Base-by-base conservation (phyloP, 345 rosid genomes). In the Populus alba region DNA sequence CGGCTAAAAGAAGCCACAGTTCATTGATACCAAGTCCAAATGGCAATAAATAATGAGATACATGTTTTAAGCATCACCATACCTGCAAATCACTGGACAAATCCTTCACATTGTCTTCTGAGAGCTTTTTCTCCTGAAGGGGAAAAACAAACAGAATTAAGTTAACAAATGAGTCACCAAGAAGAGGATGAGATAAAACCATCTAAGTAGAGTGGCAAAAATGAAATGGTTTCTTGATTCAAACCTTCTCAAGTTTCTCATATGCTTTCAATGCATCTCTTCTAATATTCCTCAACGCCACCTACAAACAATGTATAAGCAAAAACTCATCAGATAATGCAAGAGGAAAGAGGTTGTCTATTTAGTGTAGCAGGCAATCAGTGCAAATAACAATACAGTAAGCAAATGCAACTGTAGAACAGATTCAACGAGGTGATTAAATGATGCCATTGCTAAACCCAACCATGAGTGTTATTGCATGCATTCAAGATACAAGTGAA, bases 71-170 rank as follows among this genome's bases (percentile, higher is more conserved):
- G 68, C 55, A 68, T 75, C 33, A 77, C 62, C 31, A 81, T 82
- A 95, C 99, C 97, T 93, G 96, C 83, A 95, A 82, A 85, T 92
- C 99, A 81, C 87, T 83, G 63, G 98, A 93, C 77, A 93, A 85
- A 88, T 91, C 99, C 83, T 92, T 95, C 85, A 88, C 92, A 74
- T 93, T 95, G 90, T 95, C 99, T 87, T 95, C 99, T 18, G 99
- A 95, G 15, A 95, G 95, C 89, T 95, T 93, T 84, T 93, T 95
- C 79, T 95, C 98, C 99, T 95, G 85, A 18, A 47, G 20, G 16
- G 67, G 67, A 62, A 45, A 5, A 1, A 29, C 59, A 38, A 11
- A 31, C n/a, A 63, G 12, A 47, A 47, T 47, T 55, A 70, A 76
- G 33, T 71, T 13, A 70, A 75, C n/a, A 71, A 74, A 79, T 5